phyloP scores from a whole-genome alignment of 2,329 filamentous ascomycete genomes.

The Ustulina deusta region DNA sequence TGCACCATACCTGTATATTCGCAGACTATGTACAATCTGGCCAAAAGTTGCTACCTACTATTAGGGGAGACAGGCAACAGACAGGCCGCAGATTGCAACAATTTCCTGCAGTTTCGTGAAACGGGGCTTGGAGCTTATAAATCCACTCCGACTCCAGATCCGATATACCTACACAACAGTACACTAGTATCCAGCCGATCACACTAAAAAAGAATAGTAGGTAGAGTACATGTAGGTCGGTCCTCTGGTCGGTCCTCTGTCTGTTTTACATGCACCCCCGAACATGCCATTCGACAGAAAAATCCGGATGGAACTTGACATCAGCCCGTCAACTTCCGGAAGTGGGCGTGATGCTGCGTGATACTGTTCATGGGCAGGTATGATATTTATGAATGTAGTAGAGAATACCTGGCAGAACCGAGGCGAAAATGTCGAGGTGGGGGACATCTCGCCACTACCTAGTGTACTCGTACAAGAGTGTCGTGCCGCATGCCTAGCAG shows the following conservation, averaged over 20 bases:
- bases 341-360: neutral
- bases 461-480: no score
- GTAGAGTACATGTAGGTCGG: neutral
- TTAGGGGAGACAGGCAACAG: slow-evolving; percentile 17
- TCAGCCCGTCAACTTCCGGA: slow-evolving; percentile 6
- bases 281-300: slow-evolving; percentile 7
- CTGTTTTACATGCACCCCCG: no score
- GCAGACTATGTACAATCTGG: slow-evolving; percentile 1
- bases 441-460: no score
- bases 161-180: neutral
- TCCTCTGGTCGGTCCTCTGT: no score
- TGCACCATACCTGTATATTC: no score
- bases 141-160: slow-evolving; percentile 21
- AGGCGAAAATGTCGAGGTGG: slow-evolving; percentile 5
- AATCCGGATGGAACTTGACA: slow-evolving; percentile 1
- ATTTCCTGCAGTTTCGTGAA: slow-evolving; percentile 23
- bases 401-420: neutral
- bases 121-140: slow-evolving; percentile 33
- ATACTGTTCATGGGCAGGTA: neutral
- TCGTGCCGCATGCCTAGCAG: neutral
- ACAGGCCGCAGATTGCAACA: slow-evolving; percentile 18
- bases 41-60: neutral
- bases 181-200: neutral
- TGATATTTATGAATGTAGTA: neutral
- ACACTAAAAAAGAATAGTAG: no score